Base-by-base conservation (phyloP, 306 rosid genomes). In the Cajanus cajan region DNA sequence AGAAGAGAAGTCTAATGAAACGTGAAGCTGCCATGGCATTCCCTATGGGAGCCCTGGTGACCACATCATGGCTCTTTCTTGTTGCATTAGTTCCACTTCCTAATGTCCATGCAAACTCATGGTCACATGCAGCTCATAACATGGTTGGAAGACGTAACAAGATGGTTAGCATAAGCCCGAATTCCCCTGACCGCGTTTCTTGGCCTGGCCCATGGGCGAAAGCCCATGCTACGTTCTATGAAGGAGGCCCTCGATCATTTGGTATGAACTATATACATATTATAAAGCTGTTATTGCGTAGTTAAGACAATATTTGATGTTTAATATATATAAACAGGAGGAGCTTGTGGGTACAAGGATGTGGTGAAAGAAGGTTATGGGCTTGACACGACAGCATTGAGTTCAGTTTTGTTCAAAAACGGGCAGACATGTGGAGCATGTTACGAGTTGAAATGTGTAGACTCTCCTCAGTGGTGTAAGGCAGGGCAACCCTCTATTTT, bases 271-370 rank as follows among this genome's bases (percentile, higher is more conserved):
- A 21, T 75, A n/a, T n/a, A n/a, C n/a, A n/a, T n/a, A n/a, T n/a
- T n/a, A n/a, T n/a, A n/a, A n/a, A n/a, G n/a, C n/a, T n/a, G n/a
- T n/a, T n/a, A n/a, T n/a, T n/a, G n/a, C n/a, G n/a, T n/a, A n/a
- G n/a, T n/a, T n/a, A n/a, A n/a, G n/a, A n/a, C n/a, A n/a, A n/a
- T n/a, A n/a, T n/a, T n/a, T n/a, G n/a, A n/a, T n/a, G n/a, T n/a
- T n/a, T n/a, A n/a, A n/a, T n/a, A n/a, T 28, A 28, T 28, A 28
- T 28, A 28, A 28, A 28, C 63, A 92, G 98, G 97, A 57, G 92
- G 96, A 64, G 97, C 93, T 18, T 94, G 98, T 68, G 98, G 96
- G 25, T 94, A 92, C 15, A 89, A 83, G 1, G 93, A 90, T 69
- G 96, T 94, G 48, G 90, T 76, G 4, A 80, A 86, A 71, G 90